Evolutionary conservation across 2,329 filamentous ascomycete genomes (phyloP), one percentile per base, ranked within the genome.

Genomic region (Penicillium aurantiogriseum): DNA sequence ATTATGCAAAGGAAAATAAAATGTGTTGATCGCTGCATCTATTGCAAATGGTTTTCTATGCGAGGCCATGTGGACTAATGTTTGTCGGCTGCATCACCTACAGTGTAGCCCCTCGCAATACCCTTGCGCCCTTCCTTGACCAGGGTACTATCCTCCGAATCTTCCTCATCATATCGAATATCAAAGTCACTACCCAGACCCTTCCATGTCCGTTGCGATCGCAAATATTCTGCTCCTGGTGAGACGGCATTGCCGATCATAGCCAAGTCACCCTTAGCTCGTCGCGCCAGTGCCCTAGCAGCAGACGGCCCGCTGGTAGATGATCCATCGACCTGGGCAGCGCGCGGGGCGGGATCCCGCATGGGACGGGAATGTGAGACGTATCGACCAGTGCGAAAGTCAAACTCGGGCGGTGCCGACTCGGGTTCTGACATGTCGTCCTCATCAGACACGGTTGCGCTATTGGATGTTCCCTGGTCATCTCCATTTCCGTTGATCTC

Each of bases 41-140:
- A 53, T 47, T 57, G 42, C 54, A 45, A 56, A 56, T 53, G 48
- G 48, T 56, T 13, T 13, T 27, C 21, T 45, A 38, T 35, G 27
- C 35, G 36, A 47, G 31, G 11, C 39, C 29, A 45, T 44, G 25
- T 45, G 21, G 25, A 38, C 53, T 68, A 74, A 62, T 73, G 75
- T 56, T 69, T 75, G 47, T 75, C 72, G 53, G 67, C 65, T 48
- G 79, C 80, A 21, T 86, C 84, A 8, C 89, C 90, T 51, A 94
- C 88, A 0, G 81, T 85, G 77, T 99, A 99, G 0, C 93, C 94
- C 67, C 90, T 86, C 35, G 94, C 94, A 56, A 97, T 86, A 17
- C 94, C 94, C 63, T 87, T 89, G 63, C 91, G 84, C 1, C 94
- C 94, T 75, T 97, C 87, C 70, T 96, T 91, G 56, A 99, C 83